Percentiles rank a stretch among this genome's conserved stretches.
Conservation (phyloP, 2,329 filamentous ascomycete genomes). For the Tolypocladium cylindrosporum region DNA sequence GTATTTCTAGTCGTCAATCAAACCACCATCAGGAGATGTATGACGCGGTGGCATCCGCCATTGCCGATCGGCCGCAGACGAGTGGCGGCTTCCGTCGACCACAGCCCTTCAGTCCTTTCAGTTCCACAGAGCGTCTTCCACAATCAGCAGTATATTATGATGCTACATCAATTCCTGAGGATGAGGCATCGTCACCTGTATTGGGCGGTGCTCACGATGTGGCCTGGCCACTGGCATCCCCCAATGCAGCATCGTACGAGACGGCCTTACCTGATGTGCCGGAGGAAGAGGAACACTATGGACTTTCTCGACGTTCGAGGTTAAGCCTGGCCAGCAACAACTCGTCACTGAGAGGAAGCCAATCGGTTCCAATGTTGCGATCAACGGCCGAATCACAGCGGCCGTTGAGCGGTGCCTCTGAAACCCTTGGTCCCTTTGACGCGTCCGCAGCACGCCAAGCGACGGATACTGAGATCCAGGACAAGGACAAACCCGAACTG, state of each 20-base stretch:
- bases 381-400: slow-evolving; percentile 29
- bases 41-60: slow-evolving; percentile 23
- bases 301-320: slow-evolving; percentile 25
- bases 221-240: slow-evolving; percentile 29
- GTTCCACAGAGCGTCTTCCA: slow-evolving; percentile 9
- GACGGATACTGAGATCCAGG: slow-evolving; percentile 12
- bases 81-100: slow-evolving; percentile 35
- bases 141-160: not conserved
- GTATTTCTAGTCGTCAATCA: slow-evolving; percentile 45
- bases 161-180: not conserved
- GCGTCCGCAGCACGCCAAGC: slow-evolving; percentile 17
- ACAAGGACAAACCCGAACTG: slow-evolving; percentile 8
- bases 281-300: slow-evolving; percentile 49
- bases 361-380: slow-evolving; percentile 46
- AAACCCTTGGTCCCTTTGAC: slow-evolving; percentile 38
- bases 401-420: slow-evolving; percentile 38
- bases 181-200: slow-evolving; percentile 24
- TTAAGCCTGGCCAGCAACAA: slow-evolving; percentile 35
- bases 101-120: slow-evolving; percentile 26
- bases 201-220: slow-evolving; percentile 30
- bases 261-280: slow-evolving; percentile 46
- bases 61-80: slow-evolving; percentile 33
- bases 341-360: slow-evolving; percentile 42
- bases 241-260: slow-evolving; percentile 23
- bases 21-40: slow-evolving; percentile 31